Evolutionary conservation across 805 yeast genomes (phyloP).

Genomic region (Lipomyces sp.): DNA sequence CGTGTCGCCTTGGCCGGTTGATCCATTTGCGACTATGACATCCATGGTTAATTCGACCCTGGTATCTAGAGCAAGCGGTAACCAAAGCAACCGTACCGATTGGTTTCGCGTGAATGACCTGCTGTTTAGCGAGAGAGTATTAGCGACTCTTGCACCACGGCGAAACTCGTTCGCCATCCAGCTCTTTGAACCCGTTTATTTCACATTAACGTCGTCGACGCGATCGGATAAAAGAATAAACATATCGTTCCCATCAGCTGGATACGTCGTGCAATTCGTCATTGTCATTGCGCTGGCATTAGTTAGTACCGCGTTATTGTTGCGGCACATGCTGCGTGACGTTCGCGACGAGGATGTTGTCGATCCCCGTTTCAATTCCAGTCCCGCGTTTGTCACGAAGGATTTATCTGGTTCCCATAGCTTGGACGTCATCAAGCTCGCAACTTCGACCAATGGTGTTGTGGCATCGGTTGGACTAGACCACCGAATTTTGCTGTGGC

Average conservation of each 20-base stretch:
- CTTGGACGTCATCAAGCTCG: conserved; percentile 64
- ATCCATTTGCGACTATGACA: background rate
- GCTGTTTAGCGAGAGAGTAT: conserved; percentile 1
- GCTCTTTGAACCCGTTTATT: conserved; percentile 23
- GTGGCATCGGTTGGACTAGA: conserved; percentile 76
- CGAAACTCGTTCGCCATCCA: conserved; percentile 14
- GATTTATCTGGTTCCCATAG: conserved; percentile 58
- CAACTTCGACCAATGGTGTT: conserved; percentile 63
- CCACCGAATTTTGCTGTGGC: conserved; percentile 74
- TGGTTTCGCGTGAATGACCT: conserved; percentile 9
- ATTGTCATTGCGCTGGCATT: conserved; percentile 16
- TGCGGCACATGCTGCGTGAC: conserved; percentile 34
- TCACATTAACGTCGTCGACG: conserved; percentile 8
- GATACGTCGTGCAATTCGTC: conserved; percentile 10
- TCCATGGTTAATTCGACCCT: conserved; percentile 5
- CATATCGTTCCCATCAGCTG: background rate
- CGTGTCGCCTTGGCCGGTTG: background rate
- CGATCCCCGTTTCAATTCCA: conserved; percentile 39
- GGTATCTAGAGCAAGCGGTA: background rate
- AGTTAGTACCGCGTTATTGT: conserved; percentile 19
- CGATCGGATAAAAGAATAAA: background rate
- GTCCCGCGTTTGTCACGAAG: conserved; percentile 44
- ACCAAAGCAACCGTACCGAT: background rate
- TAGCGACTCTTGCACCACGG: conserved; percentile 16
- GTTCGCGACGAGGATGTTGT: conserved; percentile 37